phyloP scores from a whole-genome alignment of 2,329 filamentous ascomycete species.

The Daldinia sp. region DNA sequence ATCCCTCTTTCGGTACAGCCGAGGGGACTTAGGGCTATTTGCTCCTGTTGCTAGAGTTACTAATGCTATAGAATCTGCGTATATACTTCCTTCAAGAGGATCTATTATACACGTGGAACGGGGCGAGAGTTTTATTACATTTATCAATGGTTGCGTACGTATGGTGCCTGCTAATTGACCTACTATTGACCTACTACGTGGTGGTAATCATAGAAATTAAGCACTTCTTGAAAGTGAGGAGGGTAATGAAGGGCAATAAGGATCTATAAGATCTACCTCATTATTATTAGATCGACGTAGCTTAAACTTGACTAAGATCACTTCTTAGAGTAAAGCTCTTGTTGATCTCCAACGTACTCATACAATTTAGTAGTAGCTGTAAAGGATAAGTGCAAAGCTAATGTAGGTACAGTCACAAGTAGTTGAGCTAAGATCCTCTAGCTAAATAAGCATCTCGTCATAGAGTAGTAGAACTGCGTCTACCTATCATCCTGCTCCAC shows the following conservation, averaged over 20 bases:
- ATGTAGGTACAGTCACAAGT: background rate
- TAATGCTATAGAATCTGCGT: background rate
- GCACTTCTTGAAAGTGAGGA: background rate
- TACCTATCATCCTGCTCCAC: background rate
- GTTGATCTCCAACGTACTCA: background rate
- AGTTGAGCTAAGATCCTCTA: background rate
- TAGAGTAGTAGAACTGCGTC: background rate
- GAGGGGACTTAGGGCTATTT: background rate
- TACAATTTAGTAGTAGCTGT: background rate
- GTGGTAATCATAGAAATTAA: background rate
- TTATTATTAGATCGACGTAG: background rate
- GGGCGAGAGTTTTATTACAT: background rate
- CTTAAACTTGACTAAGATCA: background rate
- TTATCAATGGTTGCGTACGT: background rate
- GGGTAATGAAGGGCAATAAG: no score
- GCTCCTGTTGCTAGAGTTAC: background rate
- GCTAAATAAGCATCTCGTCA: conserved; percentile 4
- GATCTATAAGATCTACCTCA: background rate
- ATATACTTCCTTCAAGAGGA: background rate
- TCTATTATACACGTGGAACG: background rate
- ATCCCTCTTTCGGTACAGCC: conserved; percentile 13
- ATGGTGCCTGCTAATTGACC: background rate
- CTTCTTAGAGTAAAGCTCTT: background rate
- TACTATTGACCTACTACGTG: no score
- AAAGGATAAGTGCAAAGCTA: background rate